Evolutionary conservation across 176 grass and related monocot genomes (phyloP).

Genomic region (Cymbopogon citratus): DNA sequence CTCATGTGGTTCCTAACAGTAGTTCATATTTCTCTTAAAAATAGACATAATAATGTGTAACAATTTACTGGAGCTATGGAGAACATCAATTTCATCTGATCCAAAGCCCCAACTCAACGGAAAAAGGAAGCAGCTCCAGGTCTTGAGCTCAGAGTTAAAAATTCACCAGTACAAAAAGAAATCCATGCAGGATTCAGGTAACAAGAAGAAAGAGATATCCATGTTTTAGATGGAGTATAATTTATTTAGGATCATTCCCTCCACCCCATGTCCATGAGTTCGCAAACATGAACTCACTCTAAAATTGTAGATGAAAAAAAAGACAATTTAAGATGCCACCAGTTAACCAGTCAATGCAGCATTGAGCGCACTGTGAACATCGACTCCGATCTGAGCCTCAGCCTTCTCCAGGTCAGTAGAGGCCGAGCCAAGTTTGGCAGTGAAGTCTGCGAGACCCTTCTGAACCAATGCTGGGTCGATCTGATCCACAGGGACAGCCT

Average conservation of each 20-base stretch:
- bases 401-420: constrained; percentile 89
- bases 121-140: background rate
- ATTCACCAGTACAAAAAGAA: constrained; percentile 57
- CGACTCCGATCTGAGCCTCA: constrained; percentile 93
- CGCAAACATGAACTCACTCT: constrained; percentile 37
- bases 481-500: constrained; percentile 71
- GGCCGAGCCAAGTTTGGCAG: constrained; percentile 80
- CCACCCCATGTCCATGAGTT: constrained; percentile 41
- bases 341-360: constrained; percentile 70
- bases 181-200: constrained; percentile 33
- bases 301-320: constrained; percentile 51
- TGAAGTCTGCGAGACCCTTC: constrained; percentile 82
- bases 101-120: background rate
- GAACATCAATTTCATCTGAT: constrained; percentile 1
- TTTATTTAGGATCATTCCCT: constrained; percentile 77
- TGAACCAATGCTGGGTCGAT: constrained; percentile 79
- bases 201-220: constrained; percentile 21
- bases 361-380: constrained; percentile 95
- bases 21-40: background rate
- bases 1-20: background rate
- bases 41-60: background rate
- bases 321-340: constrained; percentile 1
- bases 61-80: background rate
- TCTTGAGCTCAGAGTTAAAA: constrained; percentile 22
- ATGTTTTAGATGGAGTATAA: constrained; percentile 43